A percentile compares a stretch with the other conserved stretches of the same genome.
phyloP scores from a whole-genome alignment of 352 stramenopile genomes.

The Thalassiosira mediterranea region DNA sequence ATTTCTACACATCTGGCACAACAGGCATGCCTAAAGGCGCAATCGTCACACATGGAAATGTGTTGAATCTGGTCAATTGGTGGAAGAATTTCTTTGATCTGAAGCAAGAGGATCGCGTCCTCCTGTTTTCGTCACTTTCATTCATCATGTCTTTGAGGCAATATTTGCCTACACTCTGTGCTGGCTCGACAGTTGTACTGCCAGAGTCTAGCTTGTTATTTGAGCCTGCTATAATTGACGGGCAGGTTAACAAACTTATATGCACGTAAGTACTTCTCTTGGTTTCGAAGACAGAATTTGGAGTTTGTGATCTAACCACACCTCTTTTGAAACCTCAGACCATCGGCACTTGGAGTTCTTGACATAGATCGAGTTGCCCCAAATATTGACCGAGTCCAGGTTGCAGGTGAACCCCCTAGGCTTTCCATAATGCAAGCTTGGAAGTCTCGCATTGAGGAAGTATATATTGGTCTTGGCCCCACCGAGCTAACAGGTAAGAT shows the following conservation, averaged over 20 bases:
- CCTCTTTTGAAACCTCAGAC: too few relatives aligned
- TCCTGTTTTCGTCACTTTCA: conserved; percentile 22
- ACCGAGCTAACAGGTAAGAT: too few relatives aligned
- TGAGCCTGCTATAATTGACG: conserved; percentile 13
- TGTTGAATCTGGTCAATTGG: conserved; percentile 18
- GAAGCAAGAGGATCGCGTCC: not conserved
- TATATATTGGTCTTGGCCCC: conserved; percentile 8
- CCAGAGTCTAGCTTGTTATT: conserved; percentile 10
- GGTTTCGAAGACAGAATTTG: too few relatives aligned
- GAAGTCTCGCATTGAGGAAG: not conserved
- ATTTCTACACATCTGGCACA: conserved; percentile 7
- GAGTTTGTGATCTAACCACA: too few relatives aligned
- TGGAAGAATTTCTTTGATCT: conserved; percentile 21
- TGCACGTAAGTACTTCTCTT: too few relatives aligned
- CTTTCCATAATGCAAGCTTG: not conserved
- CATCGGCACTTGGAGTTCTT: conserved; percentile 13
- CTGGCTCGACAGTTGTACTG: conserved; percentile 2
- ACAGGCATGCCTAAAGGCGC: conserved; percentile 14
- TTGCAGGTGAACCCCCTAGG: conserved; percentile 13
- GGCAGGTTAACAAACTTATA: conserved; percentile 20
- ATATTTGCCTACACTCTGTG: conserved; percentile 5
- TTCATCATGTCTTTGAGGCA: conserved; percentile 26
- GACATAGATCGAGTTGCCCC: conserved; percentile 13
- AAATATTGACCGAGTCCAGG: conserved; percentile 17
- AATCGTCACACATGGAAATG: conserved; percentile 13